Evolutionary conservation across 2,329 filamentous ascomycete genomes (phyloP).

Genomic region (Chaetomiaceae sp.): DNA sequence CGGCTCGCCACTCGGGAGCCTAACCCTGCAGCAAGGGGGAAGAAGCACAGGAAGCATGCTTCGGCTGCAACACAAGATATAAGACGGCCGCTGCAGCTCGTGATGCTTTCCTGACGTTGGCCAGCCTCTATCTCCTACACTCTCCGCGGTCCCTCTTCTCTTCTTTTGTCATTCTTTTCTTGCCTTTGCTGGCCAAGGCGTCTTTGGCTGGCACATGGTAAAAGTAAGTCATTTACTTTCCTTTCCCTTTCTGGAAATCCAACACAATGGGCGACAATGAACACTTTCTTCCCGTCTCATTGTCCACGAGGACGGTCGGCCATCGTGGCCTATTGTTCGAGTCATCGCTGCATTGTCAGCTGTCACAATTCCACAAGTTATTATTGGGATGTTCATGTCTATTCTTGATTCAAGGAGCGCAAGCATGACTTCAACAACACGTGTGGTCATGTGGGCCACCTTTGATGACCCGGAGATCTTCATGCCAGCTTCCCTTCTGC

Average conservation of each 20-base stretch:
- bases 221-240: conserved; percentile 10
- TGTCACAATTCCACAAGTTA: background rate
- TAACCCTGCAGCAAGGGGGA: conserved; percentile 13
- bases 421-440: background rate
- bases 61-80: conserved; percentile 17
- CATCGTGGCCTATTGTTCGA: background rate
- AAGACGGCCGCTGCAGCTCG: conserved; percentile 18
- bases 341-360: background rate
- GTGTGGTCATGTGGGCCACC: background rate
- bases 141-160: background rate
- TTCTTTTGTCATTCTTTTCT: conserved; percentile 10
- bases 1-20: conserved; percentile 18
- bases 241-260: conserved; percentile 1
- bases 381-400: background rate
- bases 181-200: conserved; percentile 17
- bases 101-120: background rate
- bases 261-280: background rate
- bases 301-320: background rate
- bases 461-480: background rate
- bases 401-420: background rate
- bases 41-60: conserved; percentile 19
- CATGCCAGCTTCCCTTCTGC: background rate
- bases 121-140: conserved; percentile 3
- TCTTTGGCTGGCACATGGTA: conserved; percentile 9
- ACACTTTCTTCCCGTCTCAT: background rate